Percentiles rank a stretch among this genome's conserved stretches.
phyloP scores from a whole-genome alignment of 495 filamentous ascomycete genomes.

The Niebla homalea region DNA sequence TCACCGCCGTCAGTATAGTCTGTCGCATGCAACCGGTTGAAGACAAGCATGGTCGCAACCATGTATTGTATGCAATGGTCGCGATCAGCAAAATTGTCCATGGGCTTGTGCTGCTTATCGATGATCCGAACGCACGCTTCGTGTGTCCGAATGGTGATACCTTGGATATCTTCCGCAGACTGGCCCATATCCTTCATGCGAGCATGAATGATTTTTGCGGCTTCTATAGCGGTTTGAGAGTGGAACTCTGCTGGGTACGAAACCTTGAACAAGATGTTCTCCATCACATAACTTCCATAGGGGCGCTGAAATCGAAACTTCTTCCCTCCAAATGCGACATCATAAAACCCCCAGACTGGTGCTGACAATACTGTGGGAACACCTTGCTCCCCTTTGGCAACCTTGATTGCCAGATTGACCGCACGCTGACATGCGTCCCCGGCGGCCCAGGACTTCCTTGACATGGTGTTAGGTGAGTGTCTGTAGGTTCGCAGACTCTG shows the following conservation, averaged over 20 bases:
- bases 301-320: constrained; percentile 90
- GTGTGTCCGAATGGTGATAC: constrained; percentile 85
- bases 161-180: constrained; percentile 87
- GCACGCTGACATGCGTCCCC: constrained; percentile 95
- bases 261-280: constrained; percentile 99
- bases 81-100: constrained; percentile 99
- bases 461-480: constrained; percentile 98
- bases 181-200: constrained; percentile 76
- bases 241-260: constrained; percentile 98
- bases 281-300: constrained; percentile 98
- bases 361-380: constrained; percentile 86
- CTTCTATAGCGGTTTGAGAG: constrained; percentile 96
- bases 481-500: constrained; percentile 93
- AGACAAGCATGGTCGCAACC: constrained; percentile 88
- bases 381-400: constrained; percentile 80
- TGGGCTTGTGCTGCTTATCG: constrained; percentile 98
- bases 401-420: constrained; percentile 88
- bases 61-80: constrained; percentile 99
- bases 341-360: constrained; percentile 96
- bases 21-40: constrained; percentile 75
- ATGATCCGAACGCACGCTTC: constrained; percentile 98
- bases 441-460: constrained; percentile 95
- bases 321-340: constrained; percentile 90
- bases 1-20: constrained; percentile 89
- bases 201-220: constrained; percentile 71